Base-by-base conservation (phyloP, 1,284 basidiomycete species). In the Pholiota adiposa region DNA sequence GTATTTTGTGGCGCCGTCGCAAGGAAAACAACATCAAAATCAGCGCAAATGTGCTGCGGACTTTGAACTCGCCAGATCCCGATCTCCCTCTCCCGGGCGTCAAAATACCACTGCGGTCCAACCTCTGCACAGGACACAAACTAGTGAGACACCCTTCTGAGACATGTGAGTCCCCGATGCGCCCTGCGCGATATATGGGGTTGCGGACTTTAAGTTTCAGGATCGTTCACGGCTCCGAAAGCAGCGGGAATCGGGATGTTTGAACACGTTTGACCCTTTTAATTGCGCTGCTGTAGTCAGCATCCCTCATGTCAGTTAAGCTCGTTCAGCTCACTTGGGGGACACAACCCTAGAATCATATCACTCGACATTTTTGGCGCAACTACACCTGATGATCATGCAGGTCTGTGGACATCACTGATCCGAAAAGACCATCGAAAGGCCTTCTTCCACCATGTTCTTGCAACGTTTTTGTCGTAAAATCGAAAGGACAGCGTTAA, bases 1-100 rank as follows among this genome's bases (percentile, higher is more conserved):
- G 67, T 69, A 61, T 63, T 60, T 57, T 63, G 53, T 72, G 72
- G 71, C 72, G 70, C 68, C 64, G 63, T 67, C 54, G 63, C 52
- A 67, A 69, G 41, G 61, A 54, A 51, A 31, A 52, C 54, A 66
- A 65, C n/a, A 51, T 56, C 62, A 60, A 5, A 64, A 64, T 61
- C 63, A 58, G 63, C 61, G 65, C 63, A 63, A 65, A 65, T 44
- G 38, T 62, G 44, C 34, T 58, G 60, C 62, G 57, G 62, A 36
- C 52, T 58, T 58, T 57, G 36, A 63, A 64, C 56, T 51, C n/a
- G 46, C 8, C 18, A 46, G 48, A 54, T 46, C 36, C 40, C 43
- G 56, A 59, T 62, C 60, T 55, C 18, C 18, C 16, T 21, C 19
- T 36, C 31, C 43, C 52, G 60, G 60, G 60, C 60, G 60, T 62